These are phyloP conservation scores for Clonostachys solani DNA, from an alignment of 2,329 filamentous ascomycete species.

Conservation along the genomic window DNA sequence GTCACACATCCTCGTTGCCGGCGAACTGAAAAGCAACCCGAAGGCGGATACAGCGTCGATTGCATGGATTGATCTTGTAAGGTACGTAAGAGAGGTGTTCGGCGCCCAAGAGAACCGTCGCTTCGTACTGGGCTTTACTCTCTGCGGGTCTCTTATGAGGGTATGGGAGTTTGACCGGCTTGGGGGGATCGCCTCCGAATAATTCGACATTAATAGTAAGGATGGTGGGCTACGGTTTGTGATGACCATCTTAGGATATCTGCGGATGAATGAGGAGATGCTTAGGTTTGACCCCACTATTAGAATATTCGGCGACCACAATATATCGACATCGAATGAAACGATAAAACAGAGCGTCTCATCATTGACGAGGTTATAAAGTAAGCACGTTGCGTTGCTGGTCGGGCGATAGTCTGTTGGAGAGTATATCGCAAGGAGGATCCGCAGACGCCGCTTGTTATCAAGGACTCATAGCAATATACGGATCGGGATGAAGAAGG, in stretches of 20 bases:
- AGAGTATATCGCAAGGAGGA: conserved; percentile 31
- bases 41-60: conserved; percentile 25
- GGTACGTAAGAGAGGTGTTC: conserved; percentile 39
- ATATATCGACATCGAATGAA: conserved; percentile 29
- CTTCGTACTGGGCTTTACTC: conserved; percentile 42
- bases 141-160: conserved; percentile 38
- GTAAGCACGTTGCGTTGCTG: conserved; percentile 23
- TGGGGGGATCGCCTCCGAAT: conserved; percentile 35
- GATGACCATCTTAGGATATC: conserved; percentile 31
- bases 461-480: conserved; percentile 42
- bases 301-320: conserved; percentile 25
- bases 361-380: conserved; percentile 30
- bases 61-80: conserved; percentile 32
- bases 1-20: conserved; percentile 36
- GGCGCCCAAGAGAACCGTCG: conserved; percentile 31
- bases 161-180: conserved; percentile 40
- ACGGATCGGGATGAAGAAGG: conserved; percentile 34
- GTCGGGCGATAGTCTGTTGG: conserved; percentile 37
- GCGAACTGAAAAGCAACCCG: conserved; percentile 43
- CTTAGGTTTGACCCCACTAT: conserved; percentile 40
- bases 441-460: conserved; percentile 24
- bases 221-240: conserved; percentile 31
- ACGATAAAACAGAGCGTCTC: conserved; percentile 27
- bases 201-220: conserved; percentile 35
- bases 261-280: conserved; percentile 29